Percentiles rank a stretch among this genome's conserved stretches.
Evolutionary conservation across 257 asterid species (phyloP).

Genomic region (Haberlea rhodopensis): DNA sequence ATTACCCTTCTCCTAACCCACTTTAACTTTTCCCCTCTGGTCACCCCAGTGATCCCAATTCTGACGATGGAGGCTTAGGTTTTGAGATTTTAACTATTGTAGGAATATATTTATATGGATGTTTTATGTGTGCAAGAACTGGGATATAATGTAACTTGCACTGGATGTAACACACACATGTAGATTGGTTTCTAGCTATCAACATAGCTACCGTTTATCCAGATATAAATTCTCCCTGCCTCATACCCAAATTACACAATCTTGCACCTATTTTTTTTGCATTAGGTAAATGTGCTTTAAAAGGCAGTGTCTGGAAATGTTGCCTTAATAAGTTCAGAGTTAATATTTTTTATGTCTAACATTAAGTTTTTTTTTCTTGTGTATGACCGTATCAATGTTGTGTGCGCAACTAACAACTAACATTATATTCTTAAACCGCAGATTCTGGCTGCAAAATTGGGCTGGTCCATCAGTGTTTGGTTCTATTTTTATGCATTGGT

Average conservation of each 20-base stretch:
- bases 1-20: neutral
- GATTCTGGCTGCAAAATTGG: constrained; percentile 99
- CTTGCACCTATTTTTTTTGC: constrained; percentile 5
- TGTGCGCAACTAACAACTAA: constrained; percentile 29
- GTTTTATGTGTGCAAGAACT: constrained; percentile 17
- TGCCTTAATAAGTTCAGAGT: constrained; percentile 11
- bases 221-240: neutral
- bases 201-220: constrained; percentile 3
- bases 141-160: constrained; percentile 7
- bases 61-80: constrained; percentile 4
- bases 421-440: constrained; percentile 34
- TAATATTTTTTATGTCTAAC: constrained; percentile 15
- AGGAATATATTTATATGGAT: constrained; percentile 5
- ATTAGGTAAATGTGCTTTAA: neutral
- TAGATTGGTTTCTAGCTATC: constrained; percentile 11
- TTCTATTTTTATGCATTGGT: constrained; percentile 82
- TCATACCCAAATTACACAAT: neutral
- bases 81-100: constrained; percentile 6
- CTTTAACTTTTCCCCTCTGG: neutral
- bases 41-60: neutral
- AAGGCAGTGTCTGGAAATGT: constrained; percentile 14
- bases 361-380: constrained; percentile 20
- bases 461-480: constrained; percentile 82
- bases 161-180: neutral
- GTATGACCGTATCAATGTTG: constrained; percentile 8